A percentile compares a stretch with the other conserved stretches of the same genome.
Evolutionary conservation across 2,329 filamentous ascomycete species (phyloP).

Genomic region (Dothidotthia symphoricarpi): DNA sequence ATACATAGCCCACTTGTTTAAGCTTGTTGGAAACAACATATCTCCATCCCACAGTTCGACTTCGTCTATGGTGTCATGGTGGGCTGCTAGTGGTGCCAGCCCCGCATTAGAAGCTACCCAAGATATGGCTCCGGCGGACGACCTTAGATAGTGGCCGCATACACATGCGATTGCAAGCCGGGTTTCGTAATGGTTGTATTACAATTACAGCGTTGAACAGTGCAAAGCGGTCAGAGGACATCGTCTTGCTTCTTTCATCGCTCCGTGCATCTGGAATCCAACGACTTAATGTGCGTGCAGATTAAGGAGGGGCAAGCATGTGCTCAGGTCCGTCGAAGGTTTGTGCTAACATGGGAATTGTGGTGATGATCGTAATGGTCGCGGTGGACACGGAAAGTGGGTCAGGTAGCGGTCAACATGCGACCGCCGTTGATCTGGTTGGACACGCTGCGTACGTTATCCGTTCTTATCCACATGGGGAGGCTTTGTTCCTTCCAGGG

Average conservation of each 20-base stretch:
- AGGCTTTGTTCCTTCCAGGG: slow-evolving; percentile 26
- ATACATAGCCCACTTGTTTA: too few species aligned
- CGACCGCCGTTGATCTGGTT: slow-evolving; percentile 10
- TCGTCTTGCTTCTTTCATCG: slow-evolving; percentile 1
- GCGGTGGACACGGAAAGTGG: slow-evolving; percentile 21
- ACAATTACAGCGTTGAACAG: too few species aligned
- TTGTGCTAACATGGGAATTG: slow-evolving; percentile 17
- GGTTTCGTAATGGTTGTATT: too few species aligned
- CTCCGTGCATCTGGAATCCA: slow-evolving; percentile 6
- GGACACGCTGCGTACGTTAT: slow-evolving; percentile 12
- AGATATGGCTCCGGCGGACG: too few species aligned
- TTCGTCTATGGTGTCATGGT: too few species aligned
- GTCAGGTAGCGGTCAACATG: slow-evolving; percentile 18
- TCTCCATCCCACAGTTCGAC: too few species aligned
- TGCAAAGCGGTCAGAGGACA: too few species aligned
- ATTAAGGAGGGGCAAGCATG: slow-evolving; percentile 11
- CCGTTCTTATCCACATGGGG: slow-evolving; percentile 15
- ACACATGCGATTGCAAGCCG: too few species aligned
- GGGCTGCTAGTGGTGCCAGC: too few species aligned
- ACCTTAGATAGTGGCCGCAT: too few species aligned
- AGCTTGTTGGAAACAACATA: too few species aligned
- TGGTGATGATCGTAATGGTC: slow-evolving; percentile 21
- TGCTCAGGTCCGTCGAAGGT: slow-evolving; percentile 15
- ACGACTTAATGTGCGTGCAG: slow-evolving; percentile 8
- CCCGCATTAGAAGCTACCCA: too few species aligned